Base-by-base conservation (phyloP, 1,139 yeast species). In the Kodamaea ohmeri region DNA sequence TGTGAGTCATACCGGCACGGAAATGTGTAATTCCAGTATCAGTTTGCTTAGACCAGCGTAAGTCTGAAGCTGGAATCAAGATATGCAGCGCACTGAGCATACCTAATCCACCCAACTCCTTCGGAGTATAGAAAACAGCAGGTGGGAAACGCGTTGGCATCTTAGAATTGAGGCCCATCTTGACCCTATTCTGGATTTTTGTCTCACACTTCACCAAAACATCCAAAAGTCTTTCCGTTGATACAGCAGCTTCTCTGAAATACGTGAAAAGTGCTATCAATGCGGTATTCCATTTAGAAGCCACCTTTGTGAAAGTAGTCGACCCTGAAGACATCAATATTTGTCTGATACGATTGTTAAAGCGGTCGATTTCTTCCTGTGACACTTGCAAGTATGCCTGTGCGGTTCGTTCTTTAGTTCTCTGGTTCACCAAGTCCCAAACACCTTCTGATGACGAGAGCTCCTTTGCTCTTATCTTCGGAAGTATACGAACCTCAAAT, bases 111-210 rank as follows among this genome's bases (percentile, higher is more conserved):
- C 99, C 98, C 7, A 94, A 65, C 57, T 94, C 99, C 51, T 89
- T 92, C 0, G 98, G 98, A 0, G 98, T 88, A 56, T 94, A 94
- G 51, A 94, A 94, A 1, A 94, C 98, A 2, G 97, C 97, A 0
- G 98, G 99, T 3, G 99, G 99, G 63, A 94, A 94, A 38, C 99
- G 73, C 0, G 96, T 82, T 0, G 99, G 99, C 99, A 94, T 94
- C 61, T 94, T 94, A 6, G 97, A 90, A 54, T 94, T 94, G 44
- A 94, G 71, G 0, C 98, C 98, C 67, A 92, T 78, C 57, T 94
- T 94, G 17, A 94, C 96, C 48, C 96, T 73, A 39, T 92, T 94
- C 58, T 94, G 99, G 36, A 94, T 83, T 55, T 86, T 84, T 1
- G 97, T 90, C 56, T 94, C 99, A 50, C 95, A 80, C 53, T 86